Conservation (phyloP, 1,284 basidiomycete genomes). For the Apiotrichum siamense region DNA sequence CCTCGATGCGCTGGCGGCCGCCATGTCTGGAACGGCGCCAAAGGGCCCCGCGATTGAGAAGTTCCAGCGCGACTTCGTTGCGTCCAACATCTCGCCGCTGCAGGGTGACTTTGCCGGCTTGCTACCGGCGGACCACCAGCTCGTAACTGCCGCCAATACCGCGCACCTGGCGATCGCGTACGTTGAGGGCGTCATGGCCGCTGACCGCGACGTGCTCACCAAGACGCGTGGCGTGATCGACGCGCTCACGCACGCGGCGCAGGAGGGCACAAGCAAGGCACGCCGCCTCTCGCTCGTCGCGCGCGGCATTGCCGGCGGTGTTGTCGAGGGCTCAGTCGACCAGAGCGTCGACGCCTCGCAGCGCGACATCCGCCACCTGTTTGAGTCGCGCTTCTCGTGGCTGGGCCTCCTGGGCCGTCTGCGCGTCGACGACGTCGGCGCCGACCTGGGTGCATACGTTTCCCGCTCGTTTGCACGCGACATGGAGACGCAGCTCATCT, state of each 20-base stretch:
- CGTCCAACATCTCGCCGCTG: conserved; percentile 32
- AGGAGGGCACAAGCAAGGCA: conserved; percentile 25
- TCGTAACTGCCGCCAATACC: conserved; percentile 19
- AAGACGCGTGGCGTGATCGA: conserved; percentile 17
- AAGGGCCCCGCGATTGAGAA: conserved; percentile 24
- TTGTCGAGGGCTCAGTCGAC: conserved; percentile 51
- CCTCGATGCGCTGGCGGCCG: conserved; percentile 27
- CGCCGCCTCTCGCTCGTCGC: conserved; percentile 29
- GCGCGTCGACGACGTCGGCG: conserved; percentile 65
- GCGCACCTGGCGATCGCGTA: conserved; percentile 23
- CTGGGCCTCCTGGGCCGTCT: conserved; percentile 56
- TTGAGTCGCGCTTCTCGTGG: conserved; percentile 58
- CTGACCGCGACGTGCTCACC: conserved; percentile 21
- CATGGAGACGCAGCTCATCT: conserved; percentile 65
- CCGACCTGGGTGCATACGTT: conserved; percentile 55
- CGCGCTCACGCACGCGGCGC: conserved; percentile 15
- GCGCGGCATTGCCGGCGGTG: conserved; percentile 33
- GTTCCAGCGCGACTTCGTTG: conserved; percentile 37
- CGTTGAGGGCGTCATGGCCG: conserved; percentile 21
- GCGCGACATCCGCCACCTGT: conserved; percentile 53
- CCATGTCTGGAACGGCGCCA: conserved; percentile 5
- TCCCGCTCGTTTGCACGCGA: conserved; percentile 58
- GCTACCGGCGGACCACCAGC: conserved; percentile 13
- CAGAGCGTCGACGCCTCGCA: conserved; percentile 53
- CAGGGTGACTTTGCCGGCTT: conserved; percentile 17